These are phyloP conservation scores for Blastobotrys apis DNA, from an alignment of 1,139 yeast species.

Conservation along the genomic window DNA sequence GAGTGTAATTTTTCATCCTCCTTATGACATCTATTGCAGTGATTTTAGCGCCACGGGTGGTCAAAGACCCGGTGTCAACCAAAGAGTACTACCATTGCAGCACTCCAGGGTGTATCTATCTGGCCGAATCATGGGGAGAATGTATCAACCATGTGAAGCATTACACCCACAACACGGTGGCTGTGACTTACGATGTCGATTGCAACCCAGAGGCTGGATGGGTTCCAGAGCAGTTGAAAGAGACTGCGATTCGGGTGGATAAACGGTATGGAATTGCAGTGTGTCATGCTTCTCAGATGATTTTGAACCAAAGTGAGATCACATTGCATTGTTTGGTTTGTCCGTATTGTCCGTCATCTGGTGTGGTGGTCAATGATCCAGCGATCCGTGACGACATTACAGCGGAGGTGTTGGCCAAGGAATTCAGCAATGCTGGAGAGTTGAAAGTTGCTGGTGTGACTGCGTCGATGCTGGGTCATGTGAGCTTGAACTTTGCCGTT, in stretches of 20 bases:
- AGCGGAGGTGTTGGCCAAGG: too few relatives aligned
- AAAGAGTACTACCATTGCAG: too few relatives aligned
- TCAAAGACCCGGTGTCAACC: too few relatives aligned
- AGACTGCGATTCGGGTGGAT: constrained; percentile 7
- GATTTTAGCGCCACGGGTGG: too few relatives aligned
- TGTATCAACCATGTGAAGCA: not conserved
- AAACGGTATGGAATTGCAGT: constrained; percentile 9
- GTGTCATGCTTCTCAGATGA: constrained; percentile 7
- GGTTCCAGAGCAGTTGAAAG: constrained; percentile 1
- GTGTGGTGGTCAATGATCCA: too few relatives aligned
- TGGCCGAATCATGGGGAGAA: too few relatives aligned
- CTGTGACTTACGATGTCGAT: not conserved
- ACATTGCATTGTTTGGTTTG: constrained; percentile 4
- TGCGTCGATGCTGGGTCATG: not conserved
- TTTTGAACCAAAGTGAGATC: constrained; percentile 2
- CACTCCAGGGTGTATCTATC: too few relatives aligned
- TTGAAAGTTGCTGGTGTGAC: not conserved
- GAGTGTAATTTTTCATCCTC: too few relatives aligned
- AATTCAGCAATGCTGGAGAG: not conserved
- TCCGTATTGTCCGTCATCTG: not conserved
- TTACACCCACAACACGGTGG: not conserved
- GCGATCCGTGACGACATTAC: too few relatives aligned
- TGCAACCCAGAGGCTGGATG: not conserved
- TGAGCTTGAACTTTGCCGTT: not conserved
- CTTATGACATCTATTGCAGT: too few relatives aligned